Base-by-base conservation (phyloP, 169 alveolate genomes). In the Eimeria tenella region DNA sequence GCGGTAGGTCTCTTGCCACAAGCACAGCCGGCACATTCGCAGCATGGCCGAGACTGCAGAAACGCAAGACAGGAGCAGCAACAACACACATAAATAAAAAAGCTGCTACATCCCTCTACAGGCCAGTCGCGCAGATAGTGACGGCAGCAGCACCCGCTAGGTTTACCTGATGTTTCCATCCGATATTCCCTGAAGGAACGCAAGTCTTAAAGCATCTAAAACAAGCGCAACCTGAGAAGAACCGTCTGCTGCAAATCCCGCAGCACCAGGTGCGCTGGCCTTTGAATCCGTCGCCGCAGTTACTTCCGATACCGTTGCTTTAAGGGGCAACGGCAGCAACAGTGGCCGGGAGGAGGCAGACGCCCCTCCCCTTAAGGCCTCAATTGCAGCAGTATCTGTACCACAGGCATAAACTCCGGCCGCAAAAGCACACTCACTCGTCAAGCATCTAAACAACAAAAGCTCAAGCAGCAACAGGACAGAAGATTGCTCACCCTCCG, bases 31-130 rank as follows among this genome's bases (percentile, higher is more conserved):
- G 89, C 10, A 62, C 89, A 21, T 21, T 81, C 73, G 89, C 89
- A 10, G 89, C 89, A 56, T 81, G 89, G 5, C 73, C 89, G 17
- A 81, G 89, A n/a, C 89, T 81, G 89, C 89, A 49, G 70, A 52
- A 53, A 58, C 19, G 49, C 49, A 50, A 0, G 42, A 71, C 86
- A 75, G 31, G 53, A 81, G 74, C 74, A 56, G 17, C 74, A 81
- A 52, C 56, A 15, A 21, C n/a, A 17, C 74, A 81, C 60, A n/a
- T 0, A 21, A 50, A 81, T 73, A 4, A 15, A 68, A 11, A 4
- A 3, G 53, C 55, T 1, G 74, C 50, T 8, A n/a, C 75, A 11
- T 56, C 10, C 56, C 73, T 31, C 56, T 11, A 53, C 70, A 10
- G 89, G 19, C 19, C 71, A 79, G 71, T 49, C 10, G 73, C 89